Evolutionary conservation across 176 grass and related monocot species (phyloP).

Genomic region (Carex parvula): DNA sequence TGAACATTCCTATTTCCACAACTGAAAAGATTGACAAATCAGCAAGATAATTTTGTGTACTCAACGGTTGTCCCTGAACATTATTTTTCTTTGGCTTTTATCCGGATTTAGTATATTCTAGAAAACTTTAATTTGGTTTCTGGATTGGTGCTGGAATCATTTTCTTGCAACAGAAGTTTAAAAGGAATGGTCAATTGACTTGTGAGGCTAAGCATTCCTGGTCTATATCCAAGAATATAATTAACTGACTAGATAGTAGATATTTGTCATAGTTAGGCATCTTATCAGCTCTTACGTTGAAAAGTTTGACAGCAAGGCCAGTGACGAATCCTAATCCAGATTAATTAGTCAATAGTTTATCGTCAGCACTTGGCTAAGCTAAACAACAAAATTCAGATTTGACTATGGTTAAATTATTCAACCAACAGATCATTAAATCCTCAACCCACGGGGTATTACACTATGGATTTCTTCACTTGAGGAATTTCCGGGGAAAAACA

Average conservation of each 20-base stretch:
- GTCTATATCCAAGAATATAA: slow-evolving; percentile 1
- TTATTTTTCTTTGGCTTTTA: not conserved
- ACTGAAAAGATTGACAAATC: not conserved
- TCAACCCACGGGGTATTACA: not conserved
- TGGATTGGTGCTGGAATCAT: not conserved
- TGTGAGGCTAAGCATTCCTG: not conserved
- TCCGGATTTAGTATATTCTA: not conserved
- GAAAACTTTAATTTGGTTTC: not conserved
- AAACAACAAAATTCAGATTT: slow-evolving; percentile 13
- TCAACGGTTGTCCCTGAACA: not conserved
- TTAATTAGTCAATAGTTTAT: not conserved
- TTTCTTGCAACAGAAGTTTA: slow-evolving; percentile 18
- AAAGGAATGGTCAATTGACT: slow-evolving; percentile 19
- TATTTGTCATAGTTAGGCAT: slow-evolving; percentile 28
- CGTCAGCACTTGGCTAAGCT: not conserved
- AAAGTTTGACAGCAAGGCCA: not conserved
- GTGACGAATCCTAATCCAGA: not conserved
- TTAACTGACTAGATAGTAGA: slow-evolving; percentile 20
- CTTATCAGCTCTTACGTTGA: slow-evolving; percentile 12
- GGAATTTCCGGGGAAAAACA: not conserved
- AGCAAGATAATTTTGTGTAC: not conserved
- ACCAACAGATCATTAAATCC: not conserved
- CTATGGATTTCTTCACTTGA: not conserved
- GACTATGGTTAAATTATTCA: not conserved
- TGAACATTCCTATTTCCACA: not conserved